Evolutionary conservation across 371 early-diverging fungal genomes (phyloP).

Genomic region (Mucor plumbeus): DNA sequence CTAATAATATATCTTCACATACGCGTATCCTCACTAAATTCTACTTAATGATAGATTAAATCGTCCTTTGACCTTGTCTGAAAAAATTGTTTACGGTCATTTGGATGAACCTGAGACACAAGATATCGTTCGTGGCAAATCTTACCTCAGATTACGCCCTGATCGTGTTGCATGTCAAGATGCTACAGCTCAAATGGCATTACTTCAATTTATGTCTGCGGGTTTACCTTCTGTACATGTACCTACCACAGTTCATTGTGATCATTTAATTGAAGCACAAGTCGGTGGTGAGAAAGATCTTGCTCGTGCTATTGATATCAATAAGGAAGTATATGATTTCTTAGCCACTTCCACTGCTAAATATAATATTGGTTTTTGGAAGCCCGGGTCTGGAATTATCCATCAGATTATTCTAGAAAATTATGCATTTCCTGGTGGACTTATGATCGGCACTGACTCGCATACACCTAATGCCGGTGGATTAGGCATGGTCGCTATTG

Average conservation of each 20-base stretch:
- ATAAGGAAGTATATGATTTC: constrained; percentile 96
- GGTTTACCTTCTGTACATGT: constrained; percentile 88
- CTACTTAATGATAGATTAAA: constrained; percentile 52
- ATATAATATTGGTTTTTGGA: constrained; percentile 97
- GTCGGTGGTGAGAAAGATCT: constrained; percentile 86
- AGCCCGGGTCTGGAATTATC: constrained; percentile 97
- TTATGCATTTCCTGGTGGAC: constrained; percentile 97
- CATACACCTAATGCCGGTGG: constrained; percentile 95
- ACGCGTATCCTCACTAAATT: background rate
- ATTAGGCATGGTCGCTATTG: constrained; percentile 93
- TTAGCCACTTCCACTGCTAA: constrained; percentile 86
- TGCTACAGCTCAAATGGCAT: constrained; percentile 97
- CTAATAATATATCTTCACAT: background rate
- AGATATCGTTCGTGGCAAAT: constrained; percentile 82
- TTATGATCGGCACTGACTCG: constrained; percentile 97
- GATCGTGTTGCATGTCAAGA: constrained; percentile 98
- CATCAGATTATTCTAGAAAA: constrained; percentile 98
- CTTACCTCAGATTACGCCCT: constrained; percentile 91
- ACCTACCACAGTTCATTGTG: constrained; percentile 96
- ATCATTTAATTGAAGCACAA: constrained; percentile 96
- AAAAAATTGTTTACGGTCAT: constrained; percentile 96
- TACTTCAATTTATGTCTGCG: constrained; percentile 97
- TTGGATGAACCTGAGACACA: constrained; percentile 88
- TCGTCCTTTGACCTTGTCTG: constrained; percentile 88
- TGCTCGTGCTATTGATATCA: constrained; percentile 84